Conservation (phyloP, 2,329 filamentous ascomycete species). For the Ceratocystis variospora region DNA sequence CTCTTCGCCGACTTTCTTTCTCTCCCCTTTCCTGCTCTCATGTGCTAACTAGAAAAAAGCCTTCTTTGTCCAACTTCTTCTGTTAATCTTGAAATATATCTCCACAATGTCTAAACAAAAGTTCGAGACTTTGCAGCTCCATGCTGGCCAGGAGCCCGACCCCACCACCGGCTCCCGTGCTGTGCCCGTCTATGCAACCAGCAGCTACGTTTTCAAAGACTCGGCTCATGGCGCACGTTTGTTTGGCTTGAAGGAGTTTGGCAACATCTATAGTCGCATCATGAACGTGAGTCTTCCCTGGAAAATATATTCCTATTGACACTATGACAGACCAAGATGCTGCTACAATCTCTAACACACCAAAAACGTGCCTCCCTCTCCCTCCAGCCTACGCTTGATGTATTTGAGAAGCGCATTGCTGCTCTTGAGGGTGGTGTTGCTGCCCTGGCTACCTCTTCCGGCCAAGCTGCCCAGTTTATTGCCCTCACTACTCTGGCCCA, state of each 20-base stretch:
- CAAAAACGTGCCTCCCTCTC: not conserved
- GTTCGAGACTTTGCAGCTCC: conserved; percentile 77
- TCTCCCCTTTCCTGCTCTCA: not conserved
- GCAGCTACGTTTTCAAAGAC: conserved; percentile 90
- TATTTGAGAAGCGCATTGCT: conserved; percentile 94
- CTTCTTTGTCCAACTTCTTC: conserved; percentile 18
- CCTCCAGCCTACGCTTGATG: conserved; percentile 73
- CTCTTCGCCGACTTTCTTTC: not conserved
- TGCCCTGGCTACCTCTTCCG: conserved; percentile 71
- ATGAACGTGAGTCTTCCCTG: conserved; percentile 52
- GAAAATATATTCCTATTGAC: no score
- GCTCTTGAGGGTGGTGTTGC: conserved; percentile 85
- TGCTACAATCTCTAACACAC: not conserved
- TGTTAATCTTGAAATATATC: conserved; percentile 15
- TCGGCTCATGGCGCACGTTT: conserved; percentile 88
- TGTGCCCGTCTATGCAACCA: conserved; percentile 90
- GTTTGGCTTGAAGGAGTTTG: conserved; percentile 91
- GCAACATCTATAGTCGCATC: conserved; percentile 95
- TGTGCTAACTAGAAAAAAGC: not conserved
- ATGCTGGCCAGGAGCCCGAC: conserved; percentile 73
- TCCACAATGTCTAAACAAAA: conserved; percentile 35
- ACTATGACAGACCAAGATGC: not conserved
- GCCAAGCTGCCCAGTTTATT: conserved; percentile 88
- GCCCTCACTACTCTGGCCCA: conserved; percentile 71
- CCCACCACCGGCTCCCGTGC: conserved; percentile 72